A percentile compares a stretch with the other conserved stretches of the same genome.
These are phyloP conservation scores for Phialemonium atrogriseum DNA, from an alignment of 2,329 filamentous ascomycete genomes.

Conservation along the genomic window DNA sequence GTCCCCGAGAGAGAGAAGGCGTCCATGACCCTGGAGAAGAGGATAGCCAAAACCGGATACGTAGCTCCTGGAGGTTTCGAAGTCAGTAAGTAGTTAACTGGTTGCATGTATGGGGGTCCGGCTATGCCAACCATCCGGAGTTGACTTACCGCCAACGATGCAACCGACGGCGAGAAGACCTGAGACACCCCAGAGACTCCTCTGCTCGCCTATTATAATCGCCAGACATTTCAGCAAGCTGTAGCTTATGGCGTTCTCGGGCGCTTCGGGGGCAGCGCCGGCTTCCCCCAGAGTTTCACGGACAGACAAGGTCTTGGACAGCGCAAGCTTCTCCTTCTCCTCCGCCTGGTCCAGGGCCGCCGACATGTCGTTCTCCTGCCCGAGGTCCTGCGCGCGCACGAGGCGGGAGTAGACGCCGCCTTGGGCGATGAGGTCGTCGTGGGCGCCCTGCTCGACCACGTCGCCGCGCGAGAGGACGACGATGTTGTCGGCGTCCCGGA, in stretches of 20 bases:
- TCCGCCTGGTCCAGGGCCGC: neutral
- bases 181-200: slow-evolving; percentile 4
- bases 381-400: slow-evolving; percentile 9
- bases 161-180: slow-evolving; percentile 1
- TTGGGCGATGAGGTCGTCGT: slow-evolving; percentile 15
- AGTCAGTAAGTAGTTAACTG: neutral
- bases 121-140: too few species aligned
- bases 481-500: slow-evolving; percentile 32
- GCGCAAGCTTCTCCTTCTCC: neutral
- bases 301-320: slow-evolving; percentile 4
- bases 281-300: neutral
- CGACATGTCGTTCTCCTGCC: slow-evolving; percentile 4
- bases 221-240: slow-evolving; percentile 6
- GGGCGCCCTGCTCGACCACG: slow-evolving; percentile 23
- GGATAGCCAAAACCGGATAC: slow-evolving; percentile 30
- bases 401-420: slow-evolving; percentile 16
- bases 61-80: slow-evolving; percentile 20
- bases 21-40: slow-evolving; percentile 19
- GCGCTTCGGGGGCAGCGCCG: neutral
- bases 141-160: slow-evolving; percentile 7
- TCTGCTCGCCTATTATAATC: slow-evolving; percentile 7
- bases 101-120: too few species aligned
- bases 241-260: neutral
- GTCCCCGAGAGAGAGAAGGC: slow-evolving; percentile 8
- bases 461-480: slow-evolving; percentile 25